phyloP scores from a whole-genome alignment of 2,329 filamentous ascomycete genomes.

The Fusarium sp. region DNA sequence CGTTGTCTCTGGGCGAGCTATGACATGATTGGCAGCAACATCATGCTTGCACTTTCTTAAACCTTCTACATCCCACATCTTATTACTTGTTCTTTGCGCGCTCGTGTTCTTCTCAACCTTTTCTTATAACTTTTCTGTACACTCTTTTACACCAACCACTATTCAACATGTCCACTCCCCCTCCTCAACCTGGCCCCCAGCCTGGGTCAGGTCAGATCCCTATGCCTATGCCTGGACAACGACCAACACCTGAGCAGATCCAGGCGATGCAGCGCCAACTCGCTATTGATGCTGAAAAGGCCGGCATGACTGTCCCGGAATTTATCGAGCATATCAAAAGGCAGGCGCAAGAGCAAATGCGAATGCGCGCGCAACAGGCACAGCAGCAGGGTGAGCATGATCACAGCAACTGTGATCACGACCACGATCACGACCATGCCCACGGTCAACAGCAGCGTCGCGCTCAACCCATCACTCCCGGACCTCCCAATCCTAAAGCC shows the following conservation, averaged over 20 bases:
- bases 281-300: slow-evolving; percentile 82
- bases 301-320: slow-evolving; percentile 85
- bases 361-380: slow-evolving; percentile 57
- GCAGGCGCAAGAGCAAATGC: slow-evolving; percentile 64
- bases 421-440: slow-evolving; percentile 40
- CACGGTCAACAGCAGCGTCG: slow-evolving; percentile 54
- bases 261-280: slow-evolving; percentile 84
- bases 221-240: slow-evolving; percentile 55
- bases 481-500: slow-evolving; percentile 88
- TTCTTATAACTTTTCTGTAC: slow-evolving; percentile 28
- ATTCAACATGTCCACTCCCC: slow-evolving; percentile 47
- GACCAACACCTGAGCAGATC: slow-evolving; percentile 85
- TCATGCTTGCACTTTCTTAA: slow-evolving; percentile 35
- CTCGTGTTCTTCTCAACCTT: slow-evolving; percentile 18
- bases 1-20: slow-evolving; percentile 47
- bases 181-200: slow-evolving; percentile 45
- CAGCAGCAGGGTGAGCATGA: slow-evolving; percentile 55
- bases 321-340: slow-evolving; percentile 78
- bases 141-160: slow-evolving; percentile 17
- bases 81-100: slow-evolving; percentile 24
- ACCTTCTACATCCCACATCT: slow-evolving; percentile 25
- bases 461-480: slow-evolving; percentile 75
- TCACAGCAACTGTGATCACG: slow-evolving; percentile 42
- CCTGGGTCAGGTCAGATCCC: slow-evolving; percentile 46
- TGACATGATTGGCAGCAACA: slow-evolving; percentile 43